These are phyloP conservation scores for Penicillium cinerascens DNA, from an alignment of 495 filamentous ascomycete species.

Conservation along the genomic window DNA sequence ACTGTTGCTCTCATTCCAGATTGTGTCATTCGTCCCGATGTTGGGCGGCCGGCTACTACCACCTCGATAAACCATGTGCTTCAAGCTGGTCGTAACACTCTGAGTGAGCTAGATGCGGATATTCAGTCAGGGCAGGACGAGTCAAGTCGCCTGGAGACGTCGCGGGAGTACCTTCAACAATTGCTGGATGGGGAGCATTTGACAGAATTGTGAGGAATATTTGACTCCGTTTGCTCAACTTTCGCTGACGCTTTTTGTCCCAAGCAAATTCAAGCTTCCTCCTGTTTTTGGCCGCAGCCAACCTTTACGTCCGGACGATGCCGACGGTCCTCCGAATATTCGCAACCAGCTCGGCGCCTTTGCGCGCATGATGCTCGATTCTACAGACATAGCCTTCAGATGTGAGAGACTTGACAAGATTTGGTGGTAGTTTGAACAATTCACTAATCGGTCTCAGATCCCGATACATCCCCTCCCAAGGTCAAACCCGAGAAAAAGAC, in stretches of 20 bases:
- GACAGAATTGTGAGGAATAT: conserved; percentile 63
- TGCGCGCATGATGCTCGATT: conserved; percentile 55
- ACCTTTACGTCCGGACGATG: conserved; percentile 12
- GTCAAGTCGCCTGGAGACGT: conserved; percentile 41
- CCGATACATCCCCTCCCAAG: conserved; percentile 29
- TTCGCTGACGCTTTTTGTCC: conserved; percentile 16
- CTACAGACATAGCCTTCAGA: conserved; percentile 51
- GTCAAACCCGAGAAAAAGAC: conserved; percentile 21
- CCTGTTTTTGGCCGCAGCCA: conserved; percentile 21
- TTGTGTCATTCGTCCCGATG: conserved; percentile 38
- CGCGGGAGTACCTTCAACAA: conserved; percentile 64
- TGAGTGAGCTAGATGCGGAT: conserved; percentile 40
- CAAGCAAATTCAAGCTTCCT: conserved; percentile 68
- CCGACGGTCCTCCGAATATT: conserved; percentile 20
- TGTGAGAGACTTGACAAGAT: conserved; percentile 36
- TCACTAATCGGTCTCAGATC: conserved; percentile 30
- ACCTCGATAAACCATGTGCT: conserved; percentile 46
- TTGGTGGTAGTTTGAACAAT: not conserved
- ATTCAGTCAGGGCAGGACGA: conserved; percentile 37
- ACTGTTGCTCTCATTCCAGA: conserved; percentile 25
- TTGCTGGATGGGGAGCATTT: conserved; percentile 63
- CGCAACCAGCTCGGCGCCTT: conserved; percentile 49
- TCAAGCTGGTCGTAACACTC: conserved; percentile 41
- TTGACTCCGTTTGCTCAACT: not conserved
- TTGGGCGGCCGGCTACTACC: conserved; percentile 40